Base-by-base conservation (phyloP, 2,329 filamentous ascomycete genomes). In the Ceratocystis ficicola region DNA sequence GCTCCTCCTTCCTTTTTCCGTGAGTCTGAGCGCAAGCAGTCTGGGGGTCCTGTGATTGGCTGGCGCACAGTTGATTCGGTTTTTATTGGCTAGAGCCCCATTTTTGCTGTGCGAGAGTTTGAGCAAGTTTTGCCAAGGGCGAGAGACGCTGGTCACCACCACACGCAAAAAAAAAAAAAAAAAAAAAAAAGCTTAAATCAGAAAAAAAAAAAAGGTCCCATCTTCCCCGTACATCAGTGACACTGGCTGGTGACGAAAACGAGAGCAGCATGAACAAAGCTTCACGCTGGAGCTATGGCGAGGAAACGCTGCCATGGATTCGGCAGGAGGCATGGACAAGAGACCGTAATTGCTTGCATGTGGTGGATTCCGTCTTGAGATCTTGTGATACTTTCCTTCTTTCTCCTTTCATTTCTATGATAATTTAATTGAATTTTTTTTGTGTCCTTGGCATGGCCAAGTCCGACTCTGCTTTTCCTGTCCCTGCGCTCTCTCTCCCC, bases 81-180 rank as follows among this genome's bases (percentile, higher is more conserved):
- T 57, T 17, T 62, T 30, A 67, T 67, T 67, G 62, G 62, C 32
- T n/a, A 32, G 15, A 12, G 28, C 3, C 25, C 41, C 36, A 15
- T 5, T 44, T 60, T 44, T 50, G 36, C 36, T 6, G 8, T 77
- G 77, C 76, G 77, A 72, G 73, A 72, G 72, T 79, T 80, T 80
- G 78, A 80, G 78, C 78, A 80, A 75, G 71, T 80, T 41, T 80
- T 70, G 28, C 32, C 17, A 41, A 36, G 55, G 55, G 28, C 12
- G 8, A 15, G 52, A 30, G 28, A 17, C 28, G 4, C 20, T 59
- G 20, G 52, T 32, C 52, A 57, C 5, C 8, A 36, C 0, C 52
- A 30, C 50, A 8, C 22, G 12, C 20, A 20, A 44, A 62, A 44
- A 46, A 30, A 57, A 50, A 25, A 52, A 25, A 52, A 25, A 15